A percentile compares a stretch with the other conserved stretches of the same genome.
Conservation (phyloP, 768 basidiomycete genomes). For the button mushroom (Agaricus bisporus) region DNA sequence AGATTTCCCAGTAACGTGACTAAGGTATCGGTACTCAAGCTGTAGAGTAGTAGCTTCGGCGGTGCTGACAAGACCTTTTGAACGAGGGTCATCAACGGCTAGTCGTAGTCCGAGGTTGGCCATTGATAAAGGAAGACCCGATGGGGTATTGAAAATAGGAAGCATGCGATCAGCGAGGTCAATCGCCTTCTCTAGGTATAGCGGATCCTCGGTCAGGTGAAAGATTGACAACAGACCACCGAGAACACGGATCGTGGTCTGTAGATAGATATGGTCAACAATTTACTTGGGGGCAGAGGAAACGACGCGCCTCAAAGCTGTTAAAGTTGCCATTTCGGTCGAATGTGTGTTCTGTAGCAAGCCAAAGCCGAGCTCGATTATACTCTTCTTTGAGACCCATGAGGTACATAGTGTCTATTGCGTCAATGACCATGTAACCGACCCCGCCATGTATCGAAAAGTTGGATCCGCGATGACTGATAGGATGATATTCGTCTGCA, state of each 20-base stretch:
- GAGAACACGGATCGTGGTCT: constrained; percentile 91
- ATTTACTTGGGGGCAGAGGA: not conserved
- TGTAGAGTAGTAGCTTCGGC: constrained; percentile 86
- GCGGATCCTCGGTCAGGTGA: constrained; percentile 68
- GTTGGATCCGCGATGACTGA: constrained; percentile 70
- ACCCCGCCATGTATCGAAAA: constrained; percentile 73
- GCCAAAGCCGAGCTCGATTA: constrained; percentile 72
- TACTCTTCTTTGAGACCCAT: constrained; percentile 86
- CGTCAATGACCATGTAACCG: constrained; percentile 87
- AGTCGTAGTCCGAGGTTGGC: constrained; percentile 62
- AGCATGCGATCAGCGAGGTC: constrained; percentile 85
- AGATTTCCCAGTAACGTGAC: constrained; percentile 67
- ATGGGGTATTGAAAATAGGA: constrained; percentile 75
- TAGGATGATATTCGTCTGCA: constrained; percentile 86
- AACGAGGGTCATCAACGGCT: constrained; percentile 57
- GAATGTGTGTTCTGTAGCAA: constrained; percentile 61
- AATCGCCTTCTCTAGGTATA: constrained; percentile 72
- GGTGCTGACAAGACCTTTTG: constrained; percentile 62
- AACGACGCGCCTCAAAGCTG: constrained; percentile 74
- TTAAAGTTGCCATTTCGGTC: constrained; percentile 79
- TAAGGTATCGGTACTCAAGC: constrained; percentile 86
- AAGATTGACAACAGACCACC: constrained; percentile 88
- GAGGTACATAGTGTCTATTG: constrained; percentile 84
- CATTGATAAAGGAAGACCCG: constrained; percentile 72
- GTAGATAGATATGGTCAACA: constrained; percentile 3